These are phyloP conservation scores for Tricladium varicosporioides DNA, from an alignment of 2,329 filamentous ascomycete genomes.

Conservation along the genomic window DNA sequence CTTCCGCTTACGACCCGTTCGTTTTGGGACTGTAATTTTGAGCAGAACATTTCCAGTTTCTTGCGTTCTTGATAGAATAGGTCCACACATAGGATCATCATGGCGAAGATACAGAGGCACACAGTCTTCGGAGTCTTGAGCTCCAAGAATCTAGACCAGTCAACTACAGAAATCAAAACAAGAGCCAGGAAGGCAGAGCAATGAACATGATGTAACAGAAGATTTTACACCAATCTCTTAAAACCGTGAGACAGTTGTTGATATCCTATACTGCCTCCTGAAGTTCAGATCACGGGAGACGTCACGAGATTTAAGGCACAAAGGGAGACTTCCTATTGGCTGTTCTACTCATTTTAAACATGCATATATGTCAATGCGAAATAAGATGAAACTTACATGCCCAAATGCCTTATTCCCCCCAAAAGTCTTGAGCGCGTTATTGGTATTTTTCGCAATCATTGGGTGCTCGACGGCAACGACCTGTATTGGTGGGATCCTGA, in stretches of 20 bases:
- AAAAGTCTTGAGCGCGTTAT: constrained; percentile 61
- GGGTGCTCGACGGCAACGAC: constrained; percentile 66
- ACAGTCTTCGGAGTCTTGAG: constrained; percentile 44
- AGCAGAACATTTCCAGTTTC: constrained; percentile 80
- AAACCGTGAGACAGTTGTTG: neutral
- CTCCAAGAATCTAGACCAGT: constrained; percentile 42
- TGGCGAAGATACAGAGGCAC: constrained; percentile 75
- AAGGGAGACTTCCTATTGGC: neutral
- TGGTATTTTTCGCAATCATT: constrained; percentile 61
- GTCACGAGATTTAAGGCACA: constrained; percentile 19
- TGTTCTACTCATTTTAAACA: neutral
- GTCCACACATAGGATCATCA: constrained; percentile 75
- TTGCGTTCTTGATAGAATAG: constrained; percentile 70
- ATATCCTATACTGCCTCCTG: too few relatives aligned
- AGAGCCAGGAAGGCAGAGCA: too few relatives aligned
- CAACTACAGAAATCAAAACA: neutral
- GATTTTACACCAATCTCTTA: neutral
- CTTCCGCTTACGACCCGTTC: constrained; percentile 84
- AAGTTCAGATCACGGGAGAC: neutral
- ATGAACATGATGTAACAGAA: too few relatives aligned
- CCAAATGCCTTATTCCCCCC: constrained; percentile 38
- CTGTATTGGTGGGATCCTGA: constrained; percentile 48
- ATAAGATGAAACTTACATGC: constrained; percentile 26
- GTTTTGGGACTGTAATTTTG: constrained; percentile 80
- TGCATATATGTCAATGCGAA: neutral